Base-by-base conservation (phyloP, 169 alveolate genomes). In the Cryptosporidium parvum region DNA sequence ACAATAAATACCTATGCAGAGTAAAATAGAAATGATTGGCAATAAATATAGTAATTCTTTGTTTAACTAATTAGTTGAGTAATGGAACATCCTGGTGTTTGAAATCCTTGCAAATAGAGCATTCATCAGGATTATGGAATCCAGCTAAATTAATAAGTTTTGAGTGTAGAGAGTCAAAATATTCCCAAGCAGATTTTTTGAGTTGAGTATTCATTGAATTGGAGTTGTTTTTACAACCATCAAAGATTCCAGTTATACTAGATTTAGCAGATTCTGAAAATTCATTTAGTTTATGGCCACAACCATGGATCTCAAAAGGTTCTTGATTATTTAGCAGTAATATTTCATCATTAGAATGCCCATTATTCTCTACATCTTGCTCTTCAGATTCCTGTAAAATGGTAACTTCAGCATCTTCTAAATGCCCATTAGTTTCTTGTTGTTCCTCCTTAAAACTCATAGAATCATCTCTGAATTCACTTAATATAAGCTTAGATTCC, bases 31-130 rank as follows among this genome's bases (percentile, higher is more conserved):
- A 26, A 26, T 26, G 26, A 26, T n/a, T 23, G 4, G 16, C 7
- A 26, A 56, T 56, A 10, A n/a, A 56, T n/a, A 56, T n/a, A 56
- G 3, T 56, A 26, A 56, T 56, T 26, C 14, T 7, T 2, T 10
- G 29, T n/a, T 14, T 21, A 56, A 26, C 31, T 51, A 7, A 18
- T 44, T 80, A 80, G 70, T 80, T 80, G 21, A 80, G 68, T 44
- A 80, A 16, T 14, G 89, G 80, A 8, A 80, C 89, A 48, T 80
- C 89, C 39, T 62, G 75, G 52, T 67, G 89, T 39, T 23, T 59
- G 42, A 80, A 80, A 10, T 80, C 89, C 75, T 65, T 80, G 51
- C 89, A 80, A 26, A 80, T 80, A 35, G 73, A 65, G 26, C 89
- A 80, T 44, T 80, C 89, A 65, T 59, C 89, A 37, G 89, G 89